Evolutionary conservation across 2,329 filamentous ascomycete species (phyloP).

Genomic region (Colletotrichum filicis): DNA sequence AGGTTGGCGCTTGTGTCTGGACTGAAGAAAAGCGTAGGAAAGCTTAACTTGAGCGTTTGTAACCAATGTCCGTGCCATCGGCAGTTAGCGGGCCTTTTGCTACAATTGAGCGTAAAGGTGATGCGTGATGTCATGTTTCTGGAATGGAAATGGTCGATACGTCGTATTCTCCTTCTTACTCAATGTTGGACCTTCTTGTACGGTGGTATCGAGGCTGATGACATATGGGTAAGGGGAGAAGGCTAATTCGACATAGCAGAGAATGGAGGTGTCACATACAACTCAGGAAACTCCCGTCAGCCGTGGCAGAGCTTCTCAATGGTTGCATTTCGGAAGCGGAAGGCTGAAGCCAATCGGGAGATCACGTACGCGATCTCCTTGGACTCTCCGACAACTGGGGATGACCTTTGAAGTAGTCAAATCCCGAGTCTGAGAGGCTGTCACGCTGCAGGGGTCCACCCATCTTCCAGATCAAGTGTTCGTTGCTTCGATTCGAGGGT

Average conservation of each 20-base stretch:
- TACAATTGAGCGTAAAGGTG: not conserved
- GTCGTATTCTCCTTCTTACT: not conserved
- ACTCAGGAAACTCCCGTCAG: not conserved
- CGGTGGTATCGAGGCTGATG: not conserved
- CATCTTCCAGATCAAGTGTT: not conserved
- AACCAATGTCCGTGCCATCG: conserved; percentile 17
- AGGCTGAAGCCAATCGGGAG: not conserved
- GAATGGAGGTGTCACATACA: not conserved
- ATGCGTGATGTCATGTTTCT: not conserved
- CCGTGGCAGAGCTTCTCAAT: not conserved
- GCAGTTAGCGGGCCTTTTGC: not conserved
- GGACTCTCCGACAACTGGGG: not conserved
- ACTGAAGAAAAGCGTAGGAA: conserved; percentile 20
- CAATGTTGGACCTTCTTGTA: too few relatives aligned
- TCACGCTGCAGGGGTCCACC: not conserved
- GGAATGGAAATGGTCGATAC: not conserved
- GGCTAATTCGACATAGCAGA: not conserved
- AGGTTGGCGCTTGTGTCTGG: conserved; percentile 32
- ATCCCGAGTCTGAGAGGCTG: not conserved
- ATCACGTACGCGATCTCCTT: not conserved
- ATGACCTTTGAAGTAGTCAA: not conserved
- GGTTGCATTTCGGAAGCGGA: not conserved
- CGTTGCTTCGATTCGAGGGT: not conserved
- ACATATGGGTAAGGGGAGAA: not conserved
- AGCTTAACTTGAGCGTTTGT: conserved; percentile 6